phyloP scores from a whole-genome alignment of 352 stramenopile species.

The Phytophthora tentaculata region DNA sequence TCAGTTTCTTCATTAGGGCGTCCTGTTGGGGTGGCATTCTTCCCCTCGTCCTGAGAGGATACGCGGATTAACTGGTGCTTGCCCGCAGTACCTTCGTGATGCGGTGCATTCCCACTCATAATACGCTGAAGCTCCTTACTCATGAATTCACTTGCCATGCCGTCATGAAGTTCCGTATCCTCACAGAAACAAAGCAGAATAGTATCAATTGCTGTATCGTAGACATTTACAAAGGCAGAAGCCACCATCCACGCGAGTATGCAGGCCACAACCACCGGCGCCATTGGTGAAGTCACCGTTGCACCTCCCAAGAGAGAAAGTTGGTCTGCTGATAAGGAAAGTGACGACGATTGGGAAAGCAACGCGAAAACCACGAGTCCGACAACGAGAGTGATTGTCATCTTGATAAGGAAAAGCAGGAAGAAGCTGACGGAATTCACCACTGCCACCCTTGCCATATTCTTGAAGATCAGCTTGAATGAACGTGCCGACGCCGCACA shows the following conservation, averaged over 20 bases:
- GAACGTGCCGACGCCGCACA: slow-evolving; percentile 92
- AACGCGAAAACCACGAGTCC: slow-evolving; percentile 56
- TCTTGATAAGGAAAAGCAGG: slow-evolving; percentile 94
- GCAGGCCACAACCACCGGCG: slow-evolving; percentile 88
- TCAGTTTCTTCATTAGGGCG: slow-evolving; percentile 11
- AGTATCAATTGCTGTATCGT: slow-evolving; percentile 94
- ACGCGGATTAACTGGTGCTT: slow-evolving; percentile 59
- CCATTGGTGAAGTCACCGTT: slow-evolving; percentile 87
- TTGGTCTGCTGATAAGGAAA: slow-evolving; percentile 35
- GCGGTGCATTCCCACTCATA: slow-evolving; percentile 45
- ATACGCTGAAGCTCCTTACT: slow-evolving; percentile 70
- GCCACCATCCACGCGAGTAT: slow-evolving; percentile 91
- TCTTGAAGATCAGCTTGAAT: slow-evolving; percentile 94
- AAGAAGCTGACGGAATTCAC: slow-evolving; percentile 94
- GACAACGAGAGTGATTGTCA: slow-evolving; percentile 72
- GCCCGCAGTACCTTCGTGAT: slow-evolving; percentile 2
- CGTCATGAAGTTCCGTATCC: slow-evolving; percentile 79
- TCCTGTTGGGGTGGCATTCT: slow-evolving; percentile 7
- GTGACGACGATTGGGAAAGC: slow-evolving; percentile 42
- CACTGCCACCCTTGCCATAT: slow-evolving; percentile 91
- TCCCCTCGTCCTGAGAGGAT: slow-evolving; percentile 7
- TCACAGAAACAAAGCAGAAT: slow-evolving; percentile 98
- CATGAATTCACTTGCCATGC: slow-evolving; percentile 78
- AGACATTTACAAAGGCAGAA: slow-evolving; percentile 93
- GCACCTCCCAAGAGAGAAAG: slow-evolving; percentile 69